Percentiles rank a stretch among this genome's conserved stretches.
Evolutionary conservation across 2,329 filamentous ascomycete species (phyloP).

Genomic region (Neocatenulostroma microsporum): DNA sequence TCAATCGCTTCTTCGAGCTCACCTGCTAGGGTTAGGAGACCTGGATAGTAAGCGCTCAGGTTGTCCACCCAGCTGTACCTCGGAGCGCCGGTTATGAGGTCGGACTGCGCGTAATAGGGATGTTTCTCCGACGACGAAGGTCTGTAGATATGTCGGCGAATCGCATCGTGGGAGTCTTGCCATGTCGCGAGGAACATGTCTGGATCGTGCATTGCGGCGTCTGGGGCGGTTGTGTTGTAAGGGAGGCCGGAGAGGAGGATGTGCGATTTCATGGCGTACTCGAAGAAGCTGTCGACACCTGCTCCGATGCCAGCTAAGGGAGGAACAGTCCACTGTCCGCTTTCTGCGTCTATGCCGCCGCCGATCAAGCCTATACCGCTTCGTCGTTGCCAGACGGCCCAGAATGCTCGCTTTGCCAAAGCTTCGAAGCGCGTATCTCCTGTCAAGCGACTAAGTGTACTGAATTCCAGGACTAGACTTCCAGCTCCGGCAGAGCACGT

Average conservation of each 20-base stretch:
- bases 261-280: slow-evolving; percentile 95
- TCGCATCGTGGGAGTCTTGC: slow-evolving; percentile 76
- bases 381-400: slow-evolving; percentile 87
- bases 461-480: slow-evolving; percentile 88
- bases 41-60: slow-evolving; percentile 89
- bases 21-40: slow-evolving; percentile 74
- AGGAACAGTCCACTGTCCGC: slow-evolving; percentile 72
- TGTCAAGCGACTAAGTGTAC: slow-evolving; percentile 78
- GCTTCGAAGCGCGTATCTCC: slow-evolving; percentile 83
- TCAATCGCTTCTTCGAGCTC: slow-evolving; percentile 86
- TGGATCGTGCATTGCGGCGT: slow-evolving; percentile 43
- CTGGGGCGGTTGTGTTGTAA: too few relatives aligned
- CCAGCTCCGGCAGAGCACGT: slow-evolving; percentile 97
- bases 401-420: slow-evolving; percentile 84
- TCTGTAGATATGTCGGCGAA: slow-evolving; percentile 86
- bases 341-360: slow-evolving; percentile 85
- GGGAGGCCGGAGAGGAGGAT: slow-evolving; percentile 72
- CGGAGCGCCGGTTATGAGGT: slow-evolving; percentile 78
- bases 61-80: slow-evolving; percentile 95
- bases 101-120: slow-evolving; percentile 87
- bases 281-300: slow-evolving; percentile 96
- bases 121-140: slow-evolving; percentile 60
- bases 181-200: slow-evolving; percentile 75
- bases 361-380: slow-evolving; percentile 83
- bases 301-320: slow-evolving; percentile 90